Evolutionary conservation across 2,329 filamentous ascomycete species (phyloP).

Genomic region (Pseudogymnoascus sp.): DNA sequence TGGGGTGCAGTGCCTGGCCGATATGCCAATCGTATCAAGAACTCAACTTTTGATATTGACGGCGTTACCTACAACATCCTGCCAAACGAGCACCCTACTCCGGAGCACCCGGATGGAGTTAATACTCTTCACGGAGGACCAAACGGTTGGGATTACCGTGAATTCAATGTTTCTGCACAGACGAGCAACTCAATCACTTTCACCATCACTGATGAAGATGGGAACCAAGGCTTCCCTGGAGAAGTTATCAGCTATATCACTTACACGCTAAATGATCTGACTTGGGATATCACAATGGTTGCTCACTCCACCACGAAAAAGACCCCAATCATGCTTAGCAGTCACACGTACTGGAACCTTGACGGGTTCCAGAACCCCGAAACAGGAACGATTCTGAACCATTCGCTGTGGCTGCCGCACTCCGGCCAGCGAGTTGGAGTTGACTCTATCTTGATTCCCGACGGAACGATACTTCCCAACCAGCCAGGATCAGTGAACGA

Average conservation of each 20-base stretch:
- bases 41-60: constrained; percentile 63
- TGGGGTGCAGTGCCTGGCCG: constrained; percentile 66
- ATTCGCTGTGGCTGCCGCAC: constrained; percentile 66
- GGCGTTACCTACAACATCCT: constrained; percentile 49
- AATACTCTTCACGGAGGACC: constrained; percentile 63
- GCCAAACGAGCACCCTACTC: constrained; percentile 55
- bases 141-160: constrained; percentile 68
- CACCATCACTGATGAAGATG: constrained; percentile 62
- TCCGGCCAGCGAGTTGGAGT: constrained; percentile 59
- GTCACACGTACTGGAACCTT: constrained; percentile 73
- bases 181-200: constrained; percentile 64
- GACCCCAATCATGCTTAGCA: constrained; percentile 75
- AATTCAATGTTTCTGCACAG: constrained; percentile 68
- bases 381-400: constrained; percentile 57
- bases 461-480: constrained; percentile 66
- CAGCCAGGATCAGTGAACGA: constrained; percentile 61
- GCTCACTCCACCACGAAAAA: constrained; percentile 63
- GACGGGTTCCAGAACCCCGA: constrained; percentile 70
- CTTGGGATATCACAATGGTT: constrained; percentile 67
- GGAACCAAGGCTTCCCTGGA: constrained; percentile 69
- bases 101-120: constrained; percentile 42
- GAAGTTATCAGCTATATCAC: constrained; percentile 68
- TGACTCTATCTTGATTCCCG: constrained; percentile 67
- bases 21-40: constrained; percentile 76
- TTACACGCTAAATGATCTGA: constrained; percentile 57